phyloP scores from a whole-genome alignment of 179 eudicot genomes.

The Heliamphora pulchella region DNA sequence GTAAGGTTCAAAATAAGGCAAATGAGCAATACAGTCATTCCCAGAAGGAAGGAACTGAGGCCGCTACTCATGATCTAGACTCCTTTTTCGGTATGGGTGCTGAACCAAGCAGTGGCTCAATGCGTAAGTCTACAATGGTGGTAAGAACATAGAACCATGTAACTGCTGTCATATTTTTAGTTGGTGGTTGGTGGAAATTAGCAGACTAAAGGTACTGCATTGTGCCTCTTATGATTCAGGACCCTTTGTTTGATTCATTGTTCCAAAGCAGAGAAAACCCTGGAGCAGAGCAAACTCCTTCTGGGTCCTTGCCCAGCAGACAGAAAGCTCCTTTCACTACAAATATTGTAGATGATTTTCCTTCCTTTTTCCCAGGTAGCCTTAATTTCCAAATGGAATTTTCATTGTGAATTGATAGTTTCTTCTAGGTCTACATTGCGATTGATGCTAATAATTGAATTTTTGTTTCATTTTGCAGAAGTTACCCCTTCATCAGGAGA shows the following conservation, averaged over 20 bases:
- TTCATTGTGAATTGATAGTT: neutral
- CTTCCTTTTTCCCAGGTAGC: constrained; percentile 54
- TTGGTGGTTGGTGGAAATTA: neutral
- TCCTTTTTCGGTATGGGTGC: constrained; percentile 30
- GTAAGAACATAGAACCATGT: constrained; percentile 26
- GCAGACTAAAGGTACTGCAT: constrained; percentile 5
- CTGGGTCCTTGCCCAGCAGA: constrained; percentile 18
- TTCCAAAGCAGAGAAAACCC: constrained; percentile 33
- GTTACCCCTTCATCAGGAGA: constrained; percentile 34
- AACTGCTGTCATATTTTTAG: constrained; percentile 11
- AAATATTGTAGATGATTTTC: constrained; percentile 41
- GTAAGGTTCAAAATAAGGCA: constrained; percentile 19
- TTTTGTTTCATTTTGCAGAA: constrained; percentile 20
- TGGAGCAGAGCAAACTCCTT: constrained; percentile 22
- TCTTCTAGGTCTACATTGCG: neutral
- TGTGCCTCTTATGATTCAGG: constrained; percentile 29
- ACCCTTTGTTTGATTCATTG: constrained; percentile 31
- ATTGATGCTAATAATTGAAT: constrained; percentile 4
- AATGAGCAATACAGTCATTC: constrained; percentile 23
- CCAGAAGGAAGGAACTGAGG: constrained; percentile 25
- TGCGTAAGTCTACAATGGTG: constrained; percentile 23
- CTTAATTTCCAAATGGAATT: neutral
- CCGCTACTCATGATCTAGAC: constrained; percentile 40
- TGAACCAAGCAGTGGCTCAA: constrained; percentile 26
- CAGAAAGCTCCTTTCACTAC: constrained; percentile 30